Percentiles rank a stretch among this genome's conserved stretches.
Evolutionary conservation across 768 basidiomycete genomes (phyloP).

Genomic region (Russula foetens): DNA sequence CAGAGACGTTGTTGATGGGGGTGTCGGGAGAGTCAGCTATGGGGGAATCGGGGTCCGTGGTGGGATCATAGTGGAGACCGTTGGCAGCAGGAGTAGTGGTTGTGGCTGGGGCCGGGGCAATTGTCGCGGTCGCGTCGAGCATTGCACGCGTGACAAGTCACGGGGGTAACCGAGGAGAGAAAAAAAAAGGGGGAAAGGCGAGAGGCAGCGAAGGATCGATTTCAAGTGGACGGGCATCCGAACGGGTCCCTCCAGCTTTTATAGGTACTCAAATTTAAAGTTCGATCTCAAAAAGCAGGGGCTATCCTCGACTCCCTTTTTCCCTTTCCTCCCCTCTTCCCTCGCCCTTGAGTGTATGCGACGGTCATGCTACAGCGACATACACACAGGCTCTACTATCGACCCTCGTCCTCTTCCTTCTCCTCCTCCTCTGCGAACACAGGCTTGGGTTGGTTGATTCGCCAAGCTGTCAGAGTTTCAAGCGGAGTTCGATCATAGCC

Average conservation of each 20-base stretch:
- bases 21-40: slow-evolving; percentile 49
- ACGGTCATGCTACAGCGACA: slow-evolving; percentile 13
- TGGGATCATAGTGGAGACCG: slow-evolving; percentile 16
- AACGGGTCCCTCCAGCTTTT: slow-evolving; percentile 62
- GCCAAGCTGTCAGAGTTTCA: slow-evolving; percentile 65
- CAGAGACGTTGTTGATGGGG: slow-evolving; percentile 43
- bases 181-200: slow-evolving; percentile 23
- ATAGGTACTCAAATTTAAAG: slow-evolving; percentile 76
- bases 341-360: slow-evolving; percentile 17
- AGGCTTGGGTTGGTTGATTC: slow-evolving; percentile 74
- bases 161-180: slow-evolving; percentile 31
- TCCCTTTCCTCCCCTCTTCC: slow-evolving; percentile 9
- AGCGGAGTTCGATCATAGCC: slow-evolving; percentile 25
- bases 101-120: slow-evolving; percentile 14
- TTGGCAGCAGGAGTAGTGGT: slow-evolving; percentile 24
- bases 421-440: slow-evolving; percentile 65
- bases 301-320: slow-evolving; percentile 40
- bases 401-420: slow-evolving; percentile 41
- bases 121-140: slow-evolving; percentile 42
- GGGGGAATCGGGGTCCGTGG: slow-evolving; percentile 17
- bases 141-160: slow-evolving; percentile 73
- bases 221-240: slow-evolving; percentile 62
- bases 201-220: slow-evolving; percentile 47
- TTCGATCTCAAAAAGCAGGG: slow-evolving; percentile 77
- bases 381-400: background rate